Percentiles rank a stretch among this genome's conserved stretches.
phyloP scores from a whole-genome alignment of 495 filamentous ascomycete species.

The Cetradonia linearis region DNA sequence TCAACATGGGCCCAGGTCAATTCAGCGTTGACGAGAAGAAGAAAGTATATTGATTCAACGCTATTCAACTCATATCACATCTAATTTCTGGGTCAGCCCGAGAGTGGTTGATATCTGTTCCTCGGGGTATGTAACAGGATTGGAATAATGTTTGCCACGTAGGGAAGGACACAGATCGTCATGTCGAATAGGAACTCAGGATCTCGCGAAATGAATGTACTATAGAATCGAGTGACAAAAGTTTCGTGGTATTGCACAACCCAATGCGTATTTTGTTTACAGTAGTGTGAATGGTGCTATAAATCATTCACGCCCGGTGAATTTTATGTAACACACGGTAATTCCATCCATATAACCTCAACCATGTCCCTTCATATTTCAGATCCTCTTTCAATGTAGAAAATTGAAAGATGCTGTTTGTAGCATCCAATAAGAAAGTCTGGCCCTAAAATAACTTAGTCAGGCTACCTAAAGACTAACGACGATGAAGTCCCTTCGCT shows the following conservation, averaged over 20 bases:
- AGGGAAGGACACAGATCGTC: not conserved
- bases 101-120: not conserved
- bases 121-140: slow-evolving; percentile 9
- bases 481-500: not conserved
- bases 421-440: not conserved
- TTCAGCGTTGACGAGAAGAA: slow-evolving; percentile 99
- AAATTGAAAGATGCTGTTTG: not conserved
- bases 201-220: slow-evolving; percentile 13
- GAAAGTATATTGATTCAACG: slow-evolving; percentile 73
- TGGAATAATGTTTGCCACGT: not conserved
- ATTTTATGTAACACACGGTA: too few relatives aligned
- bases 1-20: slow-evolving; percentile 97
- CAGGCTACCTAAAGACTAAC: not conserved
- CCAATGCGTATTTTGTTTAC: not conserved
- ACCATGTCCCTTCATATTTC: too few relatives aligned
- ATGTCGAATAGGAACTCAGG: slow-evolving; percentile 7
- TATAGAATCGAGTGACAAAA: slow-evolving; percentile 12
- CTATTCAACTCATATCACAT: not conserved
- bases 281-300: not conserved
- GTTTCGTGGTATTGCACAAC: not conserved
- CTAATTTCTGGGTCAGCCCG: not conserved
- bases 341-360: too few relatives aligned
- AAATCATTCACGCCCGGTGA: not conserved
- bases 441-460: not conserved
- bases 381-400: not conserved